Evolutionary conservation across 805 yeast species (phyloP).

Genomic region (Hanseniaspora nectarophila): DNA sequence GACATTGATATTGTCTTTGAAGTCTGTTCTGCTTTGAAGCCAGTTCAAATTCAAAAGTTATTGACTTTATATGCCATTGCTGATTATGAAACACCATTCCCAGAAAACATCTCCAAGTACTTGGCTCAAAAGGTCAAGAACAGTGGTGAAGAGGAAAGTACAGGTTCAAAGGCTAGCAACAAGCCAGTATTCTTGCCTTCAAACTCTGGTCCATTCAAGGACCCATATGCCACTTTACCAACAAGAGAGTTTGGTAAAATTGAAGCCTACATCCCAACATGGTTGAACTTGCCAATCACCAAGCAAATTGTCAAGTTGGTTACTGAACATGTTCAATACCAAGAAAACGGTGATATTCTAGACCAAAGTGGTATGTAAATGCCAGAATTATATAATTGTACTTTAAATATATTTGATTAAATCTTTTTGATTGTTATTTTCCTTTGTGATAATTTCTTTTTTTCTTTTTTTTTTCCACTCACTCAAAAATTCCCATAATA

Average conservation of each 20-base stretch:
- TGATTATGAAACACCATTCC: conserved; percentile 87
- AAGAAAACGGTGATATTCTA: conserved; percentile 30
- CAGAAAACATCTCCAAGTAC: conserved; percentile 63
- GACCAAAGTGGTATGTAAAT: background rate
- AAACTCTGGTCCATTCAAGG: conserved; percentile 64
- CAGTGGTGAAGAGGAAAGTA: conserved; percentile 24
- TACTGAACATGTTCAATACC: conserved; percentile 67
- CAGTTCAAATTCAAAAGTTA: conserved; percentile 89
- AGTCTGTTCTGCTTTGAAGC: conserved; percentile 85
- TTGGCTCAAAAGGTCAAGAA: conserved; percentile 70
- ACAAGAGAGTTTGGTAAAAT: conserved; percentile 68
- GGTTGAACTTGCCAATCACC: conserved; percentile 79
- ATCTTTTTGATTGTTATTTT: background rate
- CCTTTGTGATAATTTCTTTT: background rate
- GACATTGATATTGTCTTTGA: conserved; percentile 89
- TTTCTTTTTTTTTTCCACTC: background rate
- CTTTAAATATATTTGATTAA: background rate
- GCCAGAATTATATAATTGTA: background rate
- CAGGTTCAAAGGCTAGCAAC: conserved; percentile 34
- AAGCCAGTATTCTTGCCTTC: conserved; percentile 58
- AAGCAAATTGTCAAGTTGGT: conserved; percentile 82
- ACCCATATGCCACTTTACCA: conserved; percentile 65
- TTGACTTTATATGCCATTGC: conserved; percentile 82
- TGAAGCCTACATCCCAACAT: conserved; percentile 88
- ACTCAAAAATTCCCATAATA: background rate